A percentile compares a stretch with the other conserved stretches of the same genome.
Evolutionary conservation across 352 stramenopile species (phyloP).

Genomic region (Elongisporangium anandrum): DNA sequence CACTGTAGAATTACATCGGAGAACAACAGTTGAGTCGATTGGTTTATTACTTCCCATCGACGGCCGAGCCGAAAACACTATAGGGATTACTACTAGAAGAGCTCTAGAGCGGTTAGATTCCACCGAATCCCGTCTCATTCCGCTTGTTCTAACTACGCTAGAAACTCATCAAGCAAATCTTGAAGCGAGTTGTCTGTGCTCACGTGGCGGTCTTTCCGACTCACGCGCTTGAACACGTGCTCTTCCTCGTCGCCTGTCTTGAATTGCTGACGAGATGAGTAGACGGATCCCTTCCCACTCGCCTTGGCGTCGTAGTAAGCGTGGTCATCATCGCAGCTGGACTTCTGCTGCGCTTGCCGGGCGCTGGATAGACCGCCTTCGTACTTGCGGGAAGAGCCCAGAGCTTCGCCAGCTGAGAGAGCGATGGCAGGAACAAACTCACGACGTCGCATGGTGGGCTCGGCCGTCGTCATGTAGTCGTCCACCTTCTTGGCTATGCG

Average conservation of each 20-base stretch:
- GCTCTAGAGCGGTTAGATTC: too few relatives aligned
- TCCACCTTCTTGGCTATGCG: too few relatives aligned
- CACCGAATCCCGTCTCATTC: conserved; percentile 1
- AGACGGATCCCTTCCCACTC: neutral
- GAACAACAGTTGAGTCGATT: too few relatives aligned
- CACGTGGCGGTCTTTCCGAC: neutral
- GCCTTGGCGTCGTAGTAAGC: conserved; percentile 2
- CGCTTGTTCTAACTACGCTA: conserved; percentile 16
- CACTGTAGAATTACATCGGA: too few relatives aligned
- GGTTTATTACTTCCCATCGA: too few relatives aligned
- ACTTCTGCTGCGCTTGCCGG: conserved; percentile 9
- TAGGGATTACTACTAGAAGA: too few relatives aligned
- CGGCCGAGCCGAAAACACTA: too few relatives aligned
- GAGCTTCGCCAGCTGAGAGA: neutral
- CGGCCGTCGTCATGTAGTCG: too few relatives aligned
- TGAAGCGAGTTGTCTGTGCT: conserved; percentile 51
- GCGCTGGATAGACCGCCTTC: neutral
- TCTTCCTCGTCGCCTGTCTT: too few relatives aligned
- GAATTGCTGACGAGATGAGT: too few relatives aligned
- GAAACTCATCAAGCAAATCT: conserved; percentile 71
- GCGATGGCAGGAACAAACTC: too few relatives aligned
- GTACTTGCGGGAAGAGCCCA: conserved; percentile 11
- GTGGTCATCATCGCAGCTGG: conserved; percentile 15
- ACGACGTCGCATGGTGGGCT: too few relatives aligned
- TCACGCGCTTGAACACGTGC: neutral